These are phyloP conservation scores for Phlebiopsis gigantea DNA, from an alignment of 768 basidiomycete genomes.

Conservation along the genomic window DNA sequence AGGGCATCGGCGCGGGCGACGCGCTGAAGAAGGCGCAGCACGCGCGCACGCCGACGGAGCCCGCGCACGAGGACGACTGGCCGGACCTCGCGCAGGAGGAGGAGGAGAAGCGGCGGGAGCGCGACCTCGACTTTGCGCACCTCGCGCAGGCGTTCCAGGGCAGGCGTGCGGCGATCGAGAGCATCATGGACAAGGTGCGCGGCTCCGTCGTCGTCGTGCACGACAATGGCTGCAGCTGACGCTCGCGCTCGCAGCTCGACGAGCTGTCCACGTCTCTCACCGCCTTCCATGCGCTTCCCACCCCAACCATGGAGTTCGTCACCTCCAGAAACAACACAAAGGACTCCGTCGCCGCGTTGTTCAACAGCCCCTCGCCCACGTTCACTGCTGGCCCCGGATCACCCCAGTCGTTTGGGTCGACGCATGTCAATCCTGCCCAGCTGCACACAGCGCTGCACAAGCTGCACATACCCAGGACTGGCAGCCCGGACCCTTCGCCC, in stretches of 20 bases:
- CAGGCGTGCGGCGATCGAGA: constrained; percentile 61
- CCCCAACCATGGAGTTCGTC: constrained; percentile 34
- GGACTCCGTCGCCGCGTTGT: constrained; percentile 23
- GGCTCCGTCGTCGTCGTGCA: constrained; percentile 2
- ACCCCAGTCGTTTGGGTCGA: constrained; percentile 11
- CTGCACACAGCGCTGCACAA: constrained; percentile 1
- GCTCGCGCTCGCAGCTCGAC: constrained; percentile 39
- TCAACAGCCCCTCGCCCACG: constrained; percentile 18
- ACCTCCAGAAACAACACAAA: constrained; percentile 27
- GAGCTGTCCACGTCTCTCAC: constrained; percentile 42
- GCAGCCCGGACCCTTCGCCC: constrained; percentile 8
- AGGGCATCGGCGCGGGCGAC: constrained; percentile 45
- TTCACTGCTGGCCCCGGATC: constrained; percentile 8
- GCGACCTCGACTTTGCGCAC: constrained; percentile 65
- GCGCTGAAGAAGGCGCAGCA: constrained; percentile 17
- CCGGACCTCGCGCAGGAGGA: constrained; percentile 44
- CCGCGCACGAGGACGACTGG: constrained; percentile 43
- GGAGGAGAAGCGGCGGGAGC: constrained; percentile 41
- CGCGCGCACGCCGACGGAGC: constrained; percentile 31
- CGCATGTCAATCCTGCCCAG: background rate
- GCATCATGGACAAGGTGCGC: constrained; percentile 69
- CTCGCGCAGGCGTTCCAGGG: constrained; percentile 66
- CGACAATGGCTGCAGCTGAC: constrained; percentile 5
- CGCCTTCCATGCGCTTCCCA: constrained; percentile 39
- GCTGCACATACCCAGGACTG: constrained; percentile 9